These are phyloP conservation scores for Plectosphaerella plurivora DNA, from an alignment of 2,329 filamentous ascomycete genomes.

Conservation along the genomic window DNA sequence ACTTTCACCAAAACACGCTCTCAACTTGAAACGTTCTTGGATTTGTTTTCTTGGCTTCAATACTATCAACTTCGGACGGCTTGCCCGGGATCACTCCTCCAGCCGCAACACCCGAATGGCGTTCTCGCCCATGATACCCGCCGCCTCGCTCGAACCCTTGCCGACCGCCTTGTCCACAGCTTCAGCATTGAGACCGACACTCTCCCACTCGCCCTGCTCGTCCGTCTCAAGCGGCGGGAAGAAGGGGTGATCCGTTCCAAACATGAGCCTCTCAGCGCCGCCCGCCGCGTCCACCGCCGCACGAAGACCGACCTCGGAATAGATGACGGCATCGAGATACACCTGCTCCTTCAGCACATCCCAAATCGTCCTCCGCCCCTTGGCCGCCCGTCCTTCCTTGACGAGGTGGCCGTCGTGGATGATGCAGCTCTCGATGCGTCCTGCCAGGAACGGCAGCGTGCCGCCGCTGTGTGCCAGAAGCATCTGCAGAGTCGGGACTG, in stretches of 20 bases:
- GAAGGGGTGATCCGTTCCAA: slow-evolving; percentile 81
- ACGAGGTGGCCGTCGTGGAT: slow-evolving; percentile 75
- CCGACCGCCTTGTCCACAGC: slow-evolving; percentile 51
- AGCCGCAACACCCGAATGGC: slow-evolving; percentile 45
- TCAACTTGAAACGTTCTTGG: background rate
- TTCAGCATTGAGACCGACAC: slow-evolving; percentile 49
- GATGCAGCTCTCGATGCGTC: slow-evolving; percentile 83
- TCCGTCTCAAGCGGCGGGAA: slow-evolving; percentile 69
- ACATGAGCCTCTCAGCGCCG: slow-evolving; percentile 68
- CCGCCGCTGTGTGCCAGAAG: slow-evolving; percentile 86
- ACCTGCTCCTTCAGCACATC: slow-evolving; percentile 65
- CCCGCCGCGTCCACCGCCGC: slow-evolving; percentile 63
- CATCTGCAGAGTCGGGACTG: slow-evolving; percentile 63
- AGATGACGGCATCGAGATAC: slow-evolving; percentile 83
- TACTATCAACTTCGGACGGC: background rate
- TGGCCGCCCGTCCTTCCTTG: slow-evolving; percentile 51
- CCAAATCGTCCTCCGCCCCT: slow-evolving; percentile 47
- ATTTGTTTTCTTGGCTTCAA: background rate
- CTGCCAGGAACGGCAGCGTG: slow-evolving; percentile 78
- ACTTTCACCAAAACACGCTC: no score
- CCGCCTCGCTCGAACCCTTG: slow-evolving; percentile 36
- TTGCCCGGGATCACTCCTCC: slow-evolving; percentile 2
- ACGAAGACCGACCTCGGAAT: slow-evolving; percentile 68
- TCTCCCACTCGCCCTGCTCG: slow-evolving; percentile 64
- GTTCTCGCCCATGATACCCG: slow-evolving; percentile 56